Evolutionary conservation across 768 basidiomycete genomes (phyloP), one percentile per base, ranked within the genome.

Genomic region (Cyclocybe cylindracea): DNA sequence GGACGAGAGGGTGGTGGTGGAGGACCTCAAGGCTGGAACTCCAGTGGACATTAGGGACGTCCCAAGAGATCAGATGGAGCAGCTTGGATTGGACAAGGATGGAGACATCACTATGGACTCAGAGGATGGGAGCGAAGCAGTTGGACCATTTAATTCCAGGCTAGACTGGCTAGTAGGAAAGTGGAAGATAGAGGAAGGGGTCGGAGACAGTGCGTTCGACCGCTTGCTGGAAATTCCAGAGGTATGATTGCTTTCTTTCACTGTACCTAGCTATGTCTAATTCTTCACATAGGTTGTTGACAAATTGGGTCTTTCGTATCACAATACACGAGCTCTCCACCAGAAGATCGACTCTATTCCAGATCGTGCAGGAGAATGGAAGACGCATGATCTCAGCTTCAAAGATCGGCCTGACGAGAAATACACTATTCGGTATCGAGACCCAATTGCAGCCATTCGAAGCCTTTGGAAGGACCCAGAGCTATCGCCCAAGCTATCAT

Each of bases 161-260:
- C 19, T 67, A 19, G 66, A 70, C 40, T 70, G 66, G 64, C 18
- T 42, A 29, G 50, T 68, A 10, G 66, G 63, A 0, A 50, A 59
- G 9, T 70, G 68, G 68, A 65, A 61, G 2, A 43, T 67, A 0
- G 61, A 64, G 14, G 62, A 68, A 16, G 56, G 58, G 1, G 48
- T 56, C 5, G 60, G 68, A 0, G 59, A 67, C 19, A 67, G 60
- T n/a, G 53, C 65, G 0, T 58, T 69, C 42, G 58, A 70, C 41
- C 33, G 61, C 0, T 44, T 69, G 7, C 48, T 67, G 1, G 31
- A 48, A 0, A 62, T 67, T 44, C 68, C 66, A n/a, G 66, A 61
- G 10, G 66, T 69, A 47, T 1, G 59, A 43, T 7, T 39, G 8
- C 2, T 37, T 0, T 42, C 9, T 9, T 6, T 33, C 4, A 4